Evolutionary conservation across 2,329 filamentous ascomycete genomes (phyloP).

Genomic region (Passalora sequoiae): DNA sequence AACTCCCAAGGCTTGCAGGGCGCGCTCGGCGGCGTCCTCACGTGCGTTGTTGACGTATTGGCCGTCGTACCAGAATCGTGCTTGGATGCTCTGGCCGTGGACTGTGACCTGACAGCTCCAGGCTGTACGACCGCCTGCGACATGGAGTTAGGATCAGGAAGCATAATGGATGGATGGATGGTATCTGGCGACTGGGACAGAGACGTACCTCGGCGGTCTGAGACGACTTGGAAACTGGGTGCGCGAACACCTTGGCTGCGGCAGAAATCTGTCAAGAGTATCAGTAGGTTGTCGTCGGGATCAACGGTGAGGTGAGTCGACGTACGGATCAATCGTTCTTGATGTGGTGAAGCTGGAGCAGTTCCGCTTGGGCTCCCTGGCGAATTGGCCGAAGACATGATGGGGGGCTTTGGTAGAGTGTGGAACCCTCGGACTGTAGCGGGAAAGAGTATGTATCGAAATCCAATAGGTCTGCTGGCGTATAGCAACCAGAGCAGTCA

Average conservation of each 20-base stretch:
- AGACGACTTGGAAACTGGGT: constrained; percentile 60
- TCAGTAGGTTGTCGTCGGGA: constrained; percentile 8
- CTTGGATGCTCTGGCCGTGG: constrained; percentile 58
- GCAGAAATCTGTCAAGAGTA: constrained; percentile 26
- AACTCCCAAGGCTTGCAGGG: constrained; percentile 53
- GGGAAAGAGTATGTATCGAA: constrained; percentile 14
- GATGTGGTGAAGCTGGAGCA: constrained; percentile 25
- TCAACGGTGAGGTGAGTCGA: not conserved
- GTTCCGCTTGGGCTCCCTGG: constrained; percentile 14
- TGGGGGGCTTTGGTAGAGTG: constrained; percentile 3
- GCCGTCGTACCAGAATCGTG: constrained; percentile 87
- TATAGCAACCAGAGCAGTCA: constrained; percentile 12
- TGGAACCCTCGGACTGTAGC: constrained; percentile 11
- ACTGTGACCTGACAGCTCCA: constrained; percentile 82
- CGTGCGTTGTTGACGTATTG: constrained; percentile 80
- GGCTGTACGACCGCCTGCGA: constrained; percentile 75
- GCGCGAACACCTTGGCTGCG: constrained; percentile 22
- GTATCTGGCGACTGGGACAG: too few relatives aligned
- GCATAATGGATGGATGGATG: constrained; percentile 12
- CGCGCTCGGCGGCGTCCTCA: constrained; percentile 86
- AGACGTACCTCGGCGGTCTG: constrained; percentile 64
- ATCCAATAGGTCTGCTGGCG: constrained; percentile 19
- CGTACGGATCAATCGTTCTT: constrained; percentile 34
- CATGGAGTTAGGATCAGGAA: constrained; percentile 9
- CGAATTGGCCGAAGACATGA: constrained; percentile 21